Evolutionary conservation across 2,329 filamentous ascomycete genomes (phyloP).

Genomic region (Paecilomyces formosus): DNA sequence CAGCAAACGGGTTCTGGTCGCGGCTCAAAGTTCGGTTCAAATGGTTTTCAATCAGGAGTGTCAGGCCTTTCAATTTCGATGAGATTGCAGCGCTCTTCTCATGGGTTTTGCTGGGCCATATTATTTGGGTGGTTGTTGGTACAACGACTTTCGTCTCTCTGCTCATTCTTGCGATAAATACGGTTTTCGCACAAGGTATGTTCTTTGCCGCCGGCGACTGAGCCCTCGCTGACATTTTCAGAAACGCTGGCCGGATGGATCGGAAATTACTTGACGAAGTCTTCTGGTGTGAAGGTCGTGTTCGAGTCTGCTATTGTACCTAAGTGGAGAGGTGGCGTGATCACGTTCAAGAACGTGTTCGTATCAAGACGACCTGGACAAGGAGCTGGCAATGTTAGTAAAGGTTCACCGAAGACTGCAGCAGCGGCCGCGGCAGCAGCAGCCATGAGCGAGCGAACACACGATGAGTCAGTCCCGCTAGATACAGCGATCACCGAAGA

Average conservation of each 20-base stretch:
- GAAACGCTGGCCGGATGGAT: slow-evolving; percentile 91
- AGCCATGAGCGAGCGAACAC: slow-evolving; percentile 39
- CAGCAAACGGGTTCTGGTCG: slow-evolving; percentile 88
- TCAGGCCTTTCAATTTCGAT: slow-evolving; percentile 88
- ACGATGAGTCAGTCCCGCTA: slow-evolving; percentile 29
- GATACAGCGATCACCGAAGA: slow-evolving; percentile 37
- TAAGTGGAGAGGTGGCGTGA: slow-evolving; percentile 90
- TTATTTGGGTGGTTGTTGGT: slow-evolving; percentile 92
- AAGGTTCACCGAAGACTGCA: slow-evolving; percentile 78
- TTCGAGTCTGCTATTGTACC: slow-evolving; percentile 98
- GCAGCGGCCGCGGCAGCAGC: slow-evolving; percentile 78
- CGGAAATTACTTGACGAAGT: slow-evolving; percentile 90
- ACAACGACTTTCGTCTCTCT: slow-evolving; percentile 97
- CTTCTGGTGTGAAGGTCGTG: slow-evolving; percentile 84
- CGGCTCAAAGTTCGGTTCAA: slow-evolving; percentile 88
- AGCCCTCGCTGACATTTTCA: slow-evolving; percentile 27
- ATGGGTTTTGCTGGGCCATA: slow-evolving; percentile 88
- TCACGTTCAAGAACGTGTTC: slow-evolving; percentile 94
- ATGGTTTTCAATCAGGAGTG: slow-evolving; percentile 93
- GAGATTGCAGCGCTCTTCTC: slow-evolving; percentile 94
- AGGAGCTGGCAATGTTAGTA: slow-evolving; percentile 72
- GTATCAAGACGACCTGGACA: slow-evolving; percentile 86
- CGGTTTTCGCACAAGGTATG: slow-evolving; percentile 85
- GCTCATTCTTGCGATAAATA: slow-evolving; percentile 85
- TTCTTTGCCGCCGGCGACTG: slow-evolving; percentile 1